Conservation (phyloP, 371 early-diverging fungal genomes). For the Dinochytrium kinnereticum region DNA sequence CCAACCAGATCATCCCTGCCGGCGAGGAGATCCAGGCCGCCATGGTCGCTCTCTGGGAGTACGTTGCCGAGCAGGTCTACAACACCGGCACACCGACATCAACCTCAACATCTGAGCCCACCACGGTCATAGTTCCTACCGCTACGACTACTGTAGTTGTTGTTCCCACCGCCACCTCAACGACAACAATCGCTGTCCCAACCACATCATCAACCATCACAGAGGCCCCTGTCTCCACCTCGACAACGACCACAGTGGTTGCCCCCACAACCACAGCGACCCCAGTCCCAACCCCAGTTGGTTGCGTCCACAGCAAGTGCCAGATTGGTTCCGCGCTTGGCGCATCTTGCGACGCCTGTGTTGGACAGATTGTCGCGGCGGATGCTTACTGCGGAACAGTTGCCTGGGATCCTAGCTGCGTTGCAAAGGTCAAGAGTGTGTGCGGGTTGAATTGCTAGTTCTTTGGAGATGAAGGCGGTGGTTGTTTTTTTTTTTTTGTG, state of each 20-base stretch:
- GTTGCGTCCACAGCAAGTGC: too few relatives aligned
- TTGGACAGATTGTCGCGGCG: too few relatives aligned
- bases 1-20: conserved; percentile 45
- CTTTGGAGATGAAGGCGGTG: too few relatives aligned
- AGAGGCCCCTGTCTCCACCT: background rate
- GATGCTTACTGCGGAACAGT: too few relatives aligned
- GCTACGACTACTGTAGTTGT: background rate
- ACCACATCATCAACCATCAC: background rate
- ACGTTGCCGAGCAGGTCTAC: conserved; percentile 5
- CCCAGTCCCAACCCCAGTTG: too few relatives aligned
- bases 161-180: background rate
- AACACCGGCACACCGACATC: background rate
- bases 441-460: too few relatives aligned
- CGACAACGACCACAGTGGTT: background rate
- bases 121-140: background rate
- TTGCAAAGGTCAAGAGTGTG: too few relatives aligned
- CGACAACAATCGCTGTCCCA: background rate
- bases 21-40: conserved; percentile 44
- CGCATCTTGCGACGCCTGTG: too few relatives aligned
- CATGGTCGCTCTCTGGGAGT: conserved; percentile 29
- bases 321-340: too few relatives aligned
- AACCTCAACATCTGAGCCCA: background rate
- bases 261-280: too few relatives aligned
- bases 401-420: too few relatives aligned
- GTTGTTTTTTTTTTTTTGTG: too few relatives aligned